A percentile compares a stretch with the other conserved stretches of the same genome.
phyloP scores from a whole-genome alignment of 1,284 basidiomycete species.

The Mycena sp. region DNA sequence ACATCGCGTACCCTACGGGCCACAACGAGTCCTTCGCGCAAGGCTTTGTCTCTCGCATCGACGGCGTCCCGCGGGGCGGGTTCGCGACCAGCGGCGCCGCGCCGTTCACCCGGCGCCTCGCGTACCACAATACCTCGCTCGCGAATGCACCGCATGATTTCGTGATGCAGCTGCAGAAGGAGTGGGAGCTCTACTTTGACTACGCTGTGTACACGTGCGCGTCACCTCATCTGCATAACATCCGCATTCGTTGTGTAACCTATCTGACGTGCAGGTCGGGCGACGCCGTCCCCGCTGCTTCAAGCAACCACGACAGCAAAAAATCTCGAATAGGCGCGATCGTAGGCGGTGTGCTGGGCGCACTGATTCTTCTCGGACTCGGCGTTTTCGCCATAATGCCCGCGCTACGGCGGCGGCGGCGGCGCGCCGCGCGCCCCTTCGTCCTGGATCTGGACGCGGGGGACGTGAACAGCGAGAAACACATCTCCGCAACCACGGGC shows the following conservation, averaged over 20 bases:
- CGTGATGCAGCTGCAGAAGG: not conserved
- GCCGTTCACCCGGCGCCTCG: not conserved
- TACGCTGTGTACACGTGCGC: not conserved
- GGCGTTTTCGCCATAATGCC: not conserved
- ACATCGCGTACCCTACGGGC: slow-evolving; percentile 6
- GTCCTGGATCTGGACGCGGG: not conserved
- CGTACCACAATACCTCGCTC: slow-evolving; percentile 4
- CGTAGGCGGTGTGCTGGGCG: slow-evolving; percentile 1
- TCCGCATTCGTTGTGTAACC: not conserved
- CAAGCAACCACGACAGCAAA: not conserved
- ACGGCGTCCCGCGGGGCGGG: not conserved
- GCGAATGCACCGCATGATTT: not conserved
- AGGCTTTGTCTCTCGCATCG: not conserved
- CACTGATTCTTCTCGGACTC: not conserved
- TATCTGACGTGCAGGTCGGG: not conserved
- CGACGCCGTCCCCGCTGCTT: not conserved
- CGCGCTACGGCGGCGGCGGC: not conserved
- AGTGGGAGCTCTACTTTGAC: slow-evolving; percentile 6
- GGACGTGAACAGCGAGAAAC: not conserved
- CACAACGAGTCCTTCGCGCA: not conserved
- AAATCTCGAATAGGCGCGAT: slow-evolving; percentile 1
- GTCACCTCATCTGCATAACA: not conserved
- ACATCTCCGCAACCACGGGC: not conserved
- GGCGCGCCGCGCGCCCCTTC: not conserved
- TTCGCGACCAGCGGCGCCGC: not conserved